A percentile compares a stretch with the other conserved stretches of the same genome.
phyloP scores from a whole-genome alignment of 2,329 filamentous ascomycete genomes.

The Botrytis cinerea region DNA sequence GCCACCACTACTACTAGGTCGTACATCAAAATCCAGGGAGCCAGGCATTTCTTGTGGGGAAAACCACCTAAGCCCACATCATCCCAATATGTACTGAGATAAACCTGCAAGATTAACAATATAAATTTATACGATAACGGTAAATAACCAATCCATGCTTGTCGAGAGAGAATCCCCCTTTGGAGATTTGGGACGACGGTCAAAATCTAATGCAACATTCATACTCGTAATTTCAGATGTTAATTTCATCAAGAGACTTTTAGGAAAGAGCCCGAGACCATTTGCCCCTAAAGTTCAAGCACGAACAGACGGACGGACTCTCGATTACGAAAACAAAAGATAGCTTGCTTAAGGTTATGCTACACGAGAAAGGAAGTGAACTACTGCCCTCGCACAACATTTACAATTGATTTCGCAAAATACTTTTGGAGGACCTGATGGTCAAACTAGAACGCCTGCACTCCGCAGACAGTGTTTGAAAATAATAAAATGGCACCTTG shows the following conservation, averaged over 20 bases:
- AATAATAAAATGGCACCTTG: conserved; percentile 40
- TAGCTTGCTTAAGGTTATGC: conserved; percentile 6
- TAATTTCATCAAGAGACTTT: not conserved
- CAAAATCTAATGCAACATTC: conserved; percentile 1
- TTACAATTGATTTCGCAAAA: conserved; percentile 22
- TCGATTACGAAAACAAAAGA: conserved; percentile 17
- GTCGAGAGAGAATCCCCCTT: conserved; percentile 17
- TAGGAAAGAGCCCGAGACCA: conserved; percentile 7
- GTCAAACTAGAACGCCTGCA: conserved; percentile 20
- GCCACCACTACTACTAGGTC: not conserved
- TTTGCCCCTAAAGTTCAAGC: conserved; percentile 18
- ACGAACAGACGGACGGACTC: conserved; percentile 19
- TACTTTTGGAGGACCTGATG: conserved; percentile 23
- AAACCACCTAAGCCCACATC: conserved; percentile 14
- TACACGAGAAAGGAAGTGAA: conserved; percentile 9
- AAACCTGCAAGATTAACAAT: conserved; percentile 14
- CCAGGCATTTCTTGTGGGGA: conserved; percentile 22
- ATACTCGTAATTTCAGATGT: conserved; percentile 12
- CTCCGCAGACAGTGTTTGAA: conserved; percentile 15
- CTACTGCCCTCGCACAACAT: conserved; percentile 28
- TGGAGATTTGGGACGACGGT: conserved; percentile 2
- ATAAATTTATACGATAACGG: conserved; percentile 31
- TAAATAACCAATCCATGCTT: conserved; percentile 28
- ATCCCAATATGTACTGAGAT: conserved; percentile 16
- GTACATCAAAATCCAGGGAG: not conserved